These are phyloP conservation scores for Schizophyllum amplum DNA, from an alignment of 1,284 basidiomycete genomes.

Conservation along the genomic window DNA sequence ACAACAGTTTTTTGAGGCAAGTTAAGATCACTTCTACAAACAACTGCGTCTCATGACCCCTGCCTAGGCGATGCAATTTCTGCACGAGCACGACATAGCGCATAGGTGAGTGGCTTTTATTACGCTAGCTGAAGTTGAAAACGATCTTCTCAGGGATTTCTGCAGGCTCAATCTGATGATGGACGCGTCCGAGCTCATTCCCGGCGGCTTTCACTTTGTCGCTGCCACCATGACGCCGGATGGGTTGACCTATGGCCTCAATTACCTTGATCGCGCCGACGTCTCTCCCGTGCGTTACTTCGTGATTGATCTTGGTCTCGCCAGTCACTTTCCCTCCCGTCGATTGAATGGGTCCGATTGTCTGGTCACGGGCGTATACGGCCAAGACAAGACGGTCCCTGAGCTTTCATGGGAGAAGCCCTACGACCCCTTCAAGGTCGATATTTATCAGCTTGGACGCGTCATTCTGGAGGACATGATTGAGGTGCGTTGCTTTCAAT, in stretches of 20 bases:
- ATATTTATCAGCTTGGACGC: constrained; percentile 17
- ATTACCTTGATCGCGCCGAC: background rate
- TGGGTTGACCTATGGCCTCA: background rate
- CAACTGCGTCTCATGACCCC: too few relatives aligned
- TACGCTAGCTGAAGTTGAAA: background rate
- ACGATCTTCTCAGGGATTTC: background rate
- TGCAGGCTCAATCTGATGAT: background rate
- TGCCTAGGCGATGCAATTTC: background rate
- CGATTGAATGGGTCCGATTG: too few relatives aligned
- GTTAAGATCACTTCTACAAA: too few relatives aligned
- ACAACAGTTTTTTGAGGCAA: too few relatives aligned
- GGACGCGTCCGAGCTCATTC: background rate
- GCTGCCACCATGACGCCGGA: background rate
- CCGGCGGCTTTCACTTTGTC: background rate
- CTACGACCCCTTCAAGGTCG: constrained; percentile 15
- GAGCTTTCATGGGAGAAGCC: constrained; percentile 7
- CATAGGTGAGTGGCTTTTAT: background rate
- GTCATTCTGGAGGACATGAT: constrained; percentile 2
- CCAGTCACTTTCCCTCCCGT: background rate
- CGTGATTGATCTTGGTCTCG: constrained; percentile 2
- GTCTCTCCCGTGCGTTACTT: background rate
- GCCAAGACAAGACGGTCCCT: constrained; percentile 15
- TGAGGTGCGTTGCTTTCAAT: background rate
- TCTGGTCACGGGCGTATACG: constrained; percentile 1
- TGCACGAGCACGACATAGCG: background rate